Evolutionary conservation across 345 rosid genomes (phyloP), one percentile per base, ranked within the genome.

Genomic region (Passiflora organensis): DNA sequence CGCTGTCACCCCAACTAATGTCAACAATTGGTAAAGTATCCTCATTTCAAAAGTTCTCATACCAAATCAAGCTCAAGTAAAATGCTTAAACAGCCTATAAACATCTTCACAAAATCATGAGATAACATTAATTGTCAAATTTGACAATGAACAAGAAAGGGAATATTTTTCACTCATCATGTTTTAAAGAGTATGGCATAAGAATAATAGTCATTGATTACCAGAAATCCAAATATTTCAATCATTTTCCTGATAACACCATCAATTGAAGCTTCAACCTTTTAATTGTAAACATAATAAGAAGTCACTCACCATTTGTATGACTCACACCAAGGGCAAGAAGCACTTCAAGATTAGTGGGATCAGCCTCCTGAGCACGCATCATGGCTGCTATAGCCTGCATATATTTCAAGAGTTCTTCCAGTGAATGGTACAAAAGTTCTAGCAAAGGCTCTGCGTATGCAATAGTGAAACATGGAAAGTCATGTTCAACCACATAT

Each of bases 331-430:
- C 97, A 74, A 94, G 95, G 6, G 99, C 87, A 71, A 94, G 97
- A 76, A 94, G 97, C 62, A 94, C 99, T 76, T 89, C 99, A 14
- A 94, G 82, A 75, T 94, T 94, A 63, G 85, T 63, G 46, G 97
- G 96, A 76, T 87, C 90, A 47, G 99, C 97, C 70, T 85, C 91
- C 51, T 89, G 96, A 24, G 99, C 97, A 43, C 95, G 91, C 96
- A 85, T 85, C 99, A 89, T 94, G 32, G 99, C 97, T 55, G 97
- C 97, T 73, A 94, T 94, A 36, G 99, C 99, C 99, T 94, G 86
- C 60, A 76, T 37, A 59, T 45, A 66, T 59, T 63, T 49, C 34
- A 28, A 28, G n/a, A n/a, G 34, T 28, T 2, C 5, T 28, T 28
- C 8, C 34, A 28, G 34, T 28, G 34, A 2, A 28, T 28, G 3